phyloP scores from a whole-genome alignment of 1,284 basidiomycete genomes.

The Trichosporon sp. region DNA sequence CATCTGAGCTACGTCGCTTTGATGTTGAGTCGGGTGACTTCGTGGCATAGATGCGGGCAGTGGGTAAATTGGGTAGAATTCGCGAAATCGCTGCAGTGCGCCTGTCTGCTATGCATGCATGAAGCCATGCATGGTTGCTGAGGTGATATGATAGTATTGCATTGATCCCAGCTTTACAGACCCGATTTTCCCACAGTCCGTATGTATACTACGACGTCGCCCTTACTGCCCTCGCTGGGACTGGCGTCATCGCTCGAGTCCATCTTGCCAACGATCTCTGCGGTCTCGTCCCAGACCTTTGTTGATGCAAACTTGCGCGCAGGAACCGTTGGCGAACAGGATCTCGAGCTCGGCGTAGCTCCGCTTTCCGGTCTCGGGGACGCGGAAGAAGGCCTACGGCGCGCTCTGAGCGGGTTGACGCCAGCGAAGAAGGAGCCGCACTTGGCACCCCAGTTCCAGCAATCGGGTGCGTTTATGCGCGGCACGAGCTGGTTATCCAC shows the following conservation, averaged over 20 bases:
- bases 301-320: slow-evolving; percentile 40
- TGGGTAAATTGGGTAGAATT: neutral
- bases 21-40: neutral
- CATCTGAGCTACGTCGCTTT: slow-evolving; percentile 12
- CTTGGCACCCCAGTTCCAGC: slow-evolving; percentile 28
- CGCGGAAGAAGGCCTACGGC: slow-evolving; percentile 28
- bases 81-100: no score
- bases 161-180: no score
- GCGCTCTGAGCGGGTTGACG: slow-evolving; percentile 14
- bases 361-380: slow-evolving; percentile 36
- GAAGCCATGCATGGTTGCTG: no score
- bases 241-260: neutral
- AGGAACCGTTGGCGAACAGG: slow-evolving; percentile 47
- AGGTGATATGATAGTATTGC: no score
- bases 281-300: neutral
- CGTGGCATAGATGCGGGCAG: neutral
- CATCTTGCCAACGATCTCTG: neutral
- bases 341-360: slow-evolving; percentile 48
- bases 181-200: no score
- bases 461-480: slow-evolving; percentile 49
- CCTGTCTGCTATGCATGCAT: neutral
- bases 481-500: slow-evolving; percentile 49
- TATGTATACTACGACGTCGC: no score
- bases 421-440: slow-evolving; percentile 29
- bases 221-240: neutral